Base-by-base conservation (phyloP, 2,329 filamentous ascomycete species). In the Escovopsis weberi region DNA sequence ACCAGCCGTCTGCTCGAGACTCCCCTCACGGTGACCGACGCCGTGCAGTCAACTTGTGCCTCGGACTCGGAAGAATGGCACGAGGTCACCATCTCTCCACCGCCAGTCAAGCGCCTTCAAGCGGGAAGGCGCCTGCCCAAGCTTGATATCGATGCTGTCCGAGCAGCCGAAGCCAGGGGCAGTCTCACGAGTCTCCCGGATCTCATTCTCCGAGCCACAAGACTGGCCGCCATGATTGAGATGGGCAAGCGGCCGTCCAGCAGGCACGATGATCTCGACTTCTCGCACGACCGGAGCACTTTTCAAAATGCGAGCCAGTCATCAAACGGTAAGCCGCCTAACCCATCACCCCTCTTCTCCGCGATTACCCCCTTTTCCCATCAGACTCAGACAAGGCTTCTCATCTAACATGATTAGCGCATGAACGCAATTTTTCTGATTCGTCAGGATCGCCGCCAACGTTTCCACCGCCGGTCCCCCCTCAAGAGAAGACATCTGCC, bases 151-250 rank as follows among this genome's bases (percentile, higher is more conserved):
- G 80, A 88, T 55, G 84, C 84, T 4, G 83, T 94, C 4, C 75
- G 78, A 49, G 78, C 82, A 41, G 84, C 85, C 12, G 86, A 95
- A 59, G 76, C 82, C 1, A 77, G 91, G 54, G 88, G 86, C 4
- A 95, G 88, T 57, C 69, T 94, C 48, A 96, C 91, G 2, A 95
- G 88, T 61, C 66, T 98, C 45, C 83, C 88, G 0, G 91, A 96
- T 58, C 66, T 98, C 46, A 96, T 98, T 51, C 74, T 78, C 54
- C 77, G 91, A 51, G 91, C 91, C 10, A 96, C 89, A 1, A 78
- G 78, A 50, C 67, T 96, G 33, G 89, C 88, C 12, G 77, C 85
- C 0, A 87, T 94, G 61, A 79, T 98, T 45, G 89, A 96, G 53
- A 80, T 80, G 50, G 89, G 89, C 11, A 80, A 67, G 48, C 66